Percentiles rank a stretch among this genome's conserved stretches.
phyloP scores from a whole-genome alignment of 257 asterid species.

The Solanum microdontum region DNA sequence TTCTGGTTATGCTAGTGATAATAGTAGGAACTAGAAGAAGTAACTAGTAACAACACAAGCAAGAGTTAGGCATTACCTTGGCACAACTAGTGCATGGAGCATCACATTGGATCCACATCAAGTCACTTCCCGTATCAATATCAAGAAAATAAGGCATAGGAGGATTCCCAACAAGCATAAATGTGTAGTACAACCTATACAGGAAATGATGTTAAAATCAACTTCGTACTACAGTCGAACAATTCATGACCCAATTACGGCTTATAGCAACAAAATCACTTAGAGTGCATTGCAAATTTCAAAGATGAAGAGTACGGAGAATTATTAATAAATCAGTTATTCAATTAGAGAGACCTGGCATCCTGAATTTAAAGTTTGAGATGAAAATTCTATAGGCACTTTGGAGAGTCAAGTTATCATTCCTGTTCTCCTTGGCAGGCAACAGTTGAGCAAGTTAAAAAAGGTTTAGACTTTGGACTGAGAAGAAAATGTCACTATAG shows the following conservation, averaged over 20 bases:
- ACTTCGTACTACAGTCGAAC: not conserved
- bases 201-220: not conserved
- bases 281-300: not conserved
- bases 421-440: not conserved
- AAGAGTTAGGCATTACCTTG: slow-evolving; percentile 33
- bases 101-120: slow-evolving; percentile 87
- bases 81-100: slow-evolving; percentile 83
- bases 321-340: not conserved
- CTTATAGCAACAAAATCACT: not conserved
- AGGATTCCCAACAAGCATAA: slow-evolving; percentile 55
- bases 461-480: not conserved
- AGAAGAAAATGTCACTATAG: not conserved
- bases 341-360: not conserved
- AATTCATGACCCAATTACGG: not conserved
- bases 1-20: not conserved
- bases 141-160: slow-evolving; percentile 77
- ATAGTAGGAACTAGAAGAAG: not conserved
- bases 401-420: not conserved
- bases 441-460: not conserved
- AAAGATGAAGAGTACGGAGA: not conserved
- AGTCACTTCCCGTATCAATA: slow-evolving; percentile 69
- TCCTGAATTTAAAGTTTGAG: not conserved
- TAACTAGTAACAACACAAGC: not conserved
- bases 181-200: slow-evolving; percentile 53
- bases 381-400: not conserved